A percentile compares a stretch with the other conserved stretches of the same genome.
phyloP scores from a whole-genome alignment of 1,284 basidiomycete species.

The Anthracocystis walkeri region DNA sequence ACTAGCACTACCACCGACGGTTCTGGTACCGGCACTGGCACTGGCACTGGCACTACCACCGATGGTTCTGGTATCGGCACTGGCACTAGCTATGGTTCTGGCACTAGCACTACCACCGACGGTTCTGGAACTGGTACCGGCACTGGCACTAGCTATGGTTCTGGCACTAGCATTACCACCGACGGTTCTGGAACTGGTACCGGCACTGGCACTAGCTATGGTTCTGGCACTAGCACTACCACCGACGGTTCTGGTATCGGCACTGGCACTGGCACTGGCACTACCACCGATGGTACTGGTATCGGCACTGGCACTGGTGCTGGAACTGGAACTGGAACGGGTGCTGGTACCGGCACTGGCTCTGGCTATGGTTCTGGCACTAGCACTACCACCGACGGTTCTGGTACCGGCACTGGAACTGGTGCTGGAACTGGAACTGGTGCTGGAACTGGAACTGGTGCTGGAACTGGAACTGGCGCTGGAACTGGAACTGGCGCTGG shows the following conservation, averaged over 20 bases:
- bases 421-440: too few species aligned
- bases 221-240: constrained; percentile 8
- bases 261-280: constrained; percentile 5
- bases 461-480: constrained; percentile 6
- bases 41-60: too few species aligned
- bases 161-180: too few species aligned
- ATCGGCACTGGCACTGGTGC: not conserved
- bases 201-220: constrained; percentile 21
- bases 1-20: too few species aligned
- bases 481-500: constrained; percentile 12
- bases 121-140: too few species aligned
- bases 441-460: constrained; percentile 5
- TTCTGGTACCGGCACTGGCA: too few species aligned
- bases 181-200: constrained; percentile 13
- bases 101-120: constrained; percentile 1
- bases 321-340: constrained; percentile 10
- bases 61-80: constrained; percentile 4
- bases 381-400: constrained; percentile 1
- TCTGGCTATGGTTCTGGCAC: constrained; percentile 11
- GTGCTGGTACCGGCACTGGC: constrained; percentile 10
- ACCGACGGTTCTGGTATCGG: too few species aligned
- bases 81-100: constrained; percentile 15
- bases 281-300: constrained; percentile 4
- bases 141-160: not conserved
- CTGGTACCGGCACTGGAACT: constrained; percentile 5